Evolutionary conservation across 352 stramenopile genomes (phyloP).

Genomic region (Globisporangium canariense): DNA sequence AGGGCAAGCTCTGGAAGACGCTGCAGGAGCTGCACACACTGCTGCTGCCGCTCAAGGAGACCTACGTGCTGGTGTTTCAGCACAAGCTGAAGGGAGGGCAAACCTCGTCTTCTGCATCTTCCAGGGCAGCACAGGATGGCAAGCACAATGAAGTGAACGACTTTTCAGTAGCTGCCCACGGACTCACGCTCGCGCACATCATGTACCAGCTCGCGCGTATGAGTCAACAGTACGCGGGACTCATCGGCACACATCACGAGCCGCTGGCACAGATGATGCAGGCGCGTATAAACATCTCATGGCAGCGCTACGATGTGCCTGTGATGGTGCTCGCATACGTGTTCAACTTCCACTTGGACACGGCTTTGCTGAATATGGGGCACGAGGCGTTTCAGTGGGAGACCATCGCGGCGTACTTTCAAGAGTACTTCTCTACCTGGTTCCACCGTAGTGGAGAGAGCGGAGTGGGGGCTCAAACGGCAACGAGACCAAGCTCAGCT

Average conservation of each 20-base stretch:
- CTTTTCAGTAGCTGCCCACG: constrained; percentile 26
- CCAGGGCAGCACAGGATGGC: not conserved
- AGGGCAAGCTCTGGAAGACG: constrained; percentile 43
- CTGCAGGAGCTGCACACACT: constrained; percentile 36
- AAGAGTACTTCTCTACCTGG: constrained; percentile 67
- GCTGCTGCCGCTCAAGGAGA: constrained; percentile 61
- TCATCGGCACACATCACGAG: constrained; percentile 23
- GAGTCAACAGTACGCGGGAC: constrained; percentile 57
- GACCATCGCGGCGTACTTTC: constrained; percentile 56
- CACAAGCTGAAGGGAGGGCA: constrained; percentile 17
- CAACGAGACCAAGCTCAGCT: not conserved
- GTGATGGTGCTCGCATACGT: constrained; percentile 73
- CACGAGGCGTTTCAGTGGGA: constrained; percentile 48
- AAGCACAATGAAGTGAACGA: constrained; percentile 18
- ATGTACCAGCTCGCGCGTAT: constrained; percentile 80
- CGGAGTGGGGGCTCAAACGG: not conserved
- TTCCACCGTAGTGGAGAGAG: constrained; percentile 24
- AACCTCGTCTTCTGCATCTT: constrained; percentile 8
- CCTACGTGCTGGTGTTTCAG: constrained; percentile 54
- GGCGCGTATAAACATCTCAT: constrained; percentile 52
- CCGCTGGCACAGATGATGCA: constrained; percentile 43
- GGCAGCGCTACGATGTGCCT: constrained; percentile 70
- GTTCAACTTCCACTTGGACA: constrained; percentile 79
- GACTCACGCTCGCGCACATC: constrained; percentile 65
- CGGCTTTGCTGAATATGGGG: constrained; percentile 45